Evolutionary conservation across 345 rosid genomes (phyloP).

Genomic region (Salix arbutifolia): DNA sequence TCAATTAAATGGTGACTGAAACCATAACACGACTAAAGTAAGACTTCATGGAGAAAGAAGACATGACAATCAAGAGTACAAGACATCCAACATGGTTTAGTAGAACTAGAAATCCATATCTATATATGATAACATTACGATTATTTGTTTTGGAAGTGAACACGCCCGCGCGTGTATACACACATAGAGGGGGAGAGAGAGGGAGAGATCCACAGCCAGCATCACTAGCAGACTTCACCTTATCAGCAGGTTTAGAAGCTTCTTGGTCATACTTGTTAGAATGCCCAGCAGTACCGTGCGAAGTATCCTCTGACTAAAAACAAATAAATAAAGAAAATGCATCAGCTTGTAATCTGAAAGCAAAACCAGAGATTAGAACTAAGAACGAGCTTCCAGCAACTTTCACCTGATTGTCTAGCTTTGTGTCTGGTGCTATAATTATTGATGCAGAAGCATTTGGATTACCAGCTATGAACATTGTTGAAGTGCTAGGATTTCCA

Average conservation of each 20-base stretch:
- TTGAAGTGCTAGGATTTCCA: constrained; percentile 39
- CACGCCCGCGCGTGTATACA: no score
- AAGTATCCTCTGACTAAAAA: constrained; percentile 81
- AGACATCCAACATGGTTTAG: background rate
- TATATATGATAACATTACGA: background rate
- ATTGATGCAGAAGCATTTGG: constrained; percentile 17
- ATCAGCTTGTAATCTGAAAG: constrained; percentile 13
- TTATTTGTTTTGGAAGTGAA: background rate
- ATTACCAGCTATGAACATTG: constrained; percentile 31
- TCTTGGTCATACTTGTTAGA: constrained; percentile 73
- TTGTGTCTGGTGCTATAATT: constrained; percentile 43
- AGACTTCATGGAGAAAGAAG: background rate
- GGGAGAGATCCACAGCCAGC: background rate
- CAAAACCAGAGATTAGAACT: background rate
- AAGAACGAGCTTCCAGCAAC: constrained; percentile 10
- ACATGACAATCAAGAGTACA: background rate
- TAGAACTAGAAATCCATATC: background rate
- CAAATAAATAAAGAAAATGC: constrained; percentile 13
- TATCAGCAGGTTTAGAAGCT: constrained; percentile 65
- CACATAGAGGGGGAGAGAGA: no score
- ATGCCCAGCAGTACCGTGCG: constrained; percentile 53
- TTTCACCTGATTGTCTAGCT: constrained; percentile 65
- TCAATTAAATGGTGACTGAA: background rate
- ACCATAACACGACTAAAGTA: background rate
- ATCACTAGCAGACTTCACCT: constrained; percentile 36